These are phyloP conservation scores for Caloboletus firmus DNA, from an alignment of 1,284 basidiomycete species.

Conservation along the genomic window DNA sequence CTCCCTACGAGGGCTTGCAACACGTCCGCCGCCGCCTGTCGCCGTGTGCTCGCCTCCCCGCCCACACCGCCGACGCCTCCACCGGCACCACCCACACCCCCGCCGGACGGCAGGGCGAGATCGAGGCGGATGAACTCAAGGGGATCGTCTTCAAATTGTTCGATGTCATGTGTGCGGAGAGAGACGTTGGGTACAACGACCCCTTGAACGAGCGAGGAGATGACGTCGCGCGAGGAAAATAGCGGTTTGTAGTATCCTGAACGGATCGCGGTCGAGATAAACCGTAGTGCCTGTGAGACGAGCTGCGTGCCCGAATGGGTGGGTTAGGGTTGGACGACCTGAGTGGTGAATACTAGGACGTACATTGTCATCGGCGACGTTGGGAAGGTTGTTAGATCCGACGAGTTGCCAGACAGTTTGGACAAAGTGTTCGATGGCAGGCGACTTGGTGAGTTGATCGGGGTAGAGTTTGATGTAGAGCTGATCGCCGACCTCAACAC, in stretches of 20 bases:
- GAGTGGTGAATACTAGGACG: constrained; percentile 24
- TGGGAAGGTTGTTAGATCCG: constrained; percentile 67
- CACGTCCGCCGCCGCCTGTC: constrained; percentile 93
- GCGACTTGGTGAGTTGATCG: constrained; percentile 73
- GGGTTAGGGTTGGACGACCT: background rate
- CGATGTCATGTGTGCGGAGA: constrained; percentile 86
- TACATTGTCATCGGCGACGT: constrained; percentile 80
- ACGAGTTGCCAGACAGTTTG: constrained; percentile 91
- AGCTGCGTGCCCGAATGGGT: constrained; percentile 47
- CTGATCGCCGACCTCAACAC: constrained; percentile 39
- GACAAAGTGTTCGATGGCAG: constrained; percentile 81
- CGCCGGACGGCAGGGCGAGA: constrained; percentile 67
- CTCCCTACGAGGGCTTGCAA: constrained; percentile 79
- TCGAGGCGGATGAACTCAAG: constrained; percentile 94
- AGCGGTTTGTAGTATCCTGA: constrained; percentile 73
- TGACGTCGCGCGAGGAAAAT: constrained; percentile 75
- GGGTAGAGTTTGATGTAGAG: constrained; percentile 91
- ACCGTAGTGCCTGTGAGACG: constrained; percentile 90
- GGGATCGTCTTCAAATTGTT: constrained; percentile 97
- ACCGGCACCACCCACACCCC: constrained; percentile 14
- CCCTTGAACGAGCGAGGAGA: constrained; percentile 82
- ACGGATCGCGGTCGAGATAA: constrained; percentile 92
- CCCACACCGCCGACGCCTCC: constrained; percentile 46
- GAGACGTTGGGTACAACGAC: constrained; percentile 93
- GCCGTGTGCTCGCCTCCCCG: constrained; percentile 56